Conservation (phyloP, 2,329 filamentous ascomycete genomes). For the Dendryphion nanum region DNA sequence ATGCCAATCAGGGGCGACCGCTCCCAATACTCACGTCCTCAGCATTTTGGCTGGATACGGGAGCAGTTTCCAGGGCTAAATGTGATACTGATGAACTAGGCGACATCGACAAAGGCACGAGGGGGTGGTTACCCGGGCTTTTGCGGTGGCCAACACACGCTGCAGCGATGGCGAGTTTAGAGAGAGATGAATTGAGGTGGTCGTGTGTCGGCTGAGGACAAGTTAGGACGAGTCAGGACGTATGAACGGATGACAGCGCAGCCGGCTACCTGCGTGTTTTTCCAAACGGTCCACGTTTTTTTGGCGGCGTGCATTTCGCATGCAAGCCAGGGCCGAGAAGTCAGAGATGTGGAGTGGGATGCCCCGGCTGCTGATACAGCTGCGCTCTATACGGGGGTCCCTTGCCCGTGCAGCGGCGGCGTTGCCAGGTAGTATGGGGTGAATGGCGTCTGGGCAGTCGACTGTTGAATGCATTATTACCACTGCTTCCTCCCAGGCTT, state of each 20-base stretch:
- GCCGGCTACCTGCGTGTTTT: slow-evolving; percentile 29
- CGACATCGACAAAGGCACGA: no score
- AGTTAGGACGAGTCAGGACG: slow-evolving; percentile 22
- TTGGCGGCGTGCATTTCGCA: slow-evolving; percentile 32
- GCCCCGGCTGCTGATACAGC: slow-evolving; percentile 36
- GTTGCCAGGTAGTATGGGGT: slow-evolving; percentile 38
- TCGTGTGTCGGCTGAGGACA: slow-evolving; percentile 23
- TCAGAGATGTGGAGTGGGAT: slow-evolving; percentile 30
- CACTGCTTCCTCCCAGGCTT: not conserved
- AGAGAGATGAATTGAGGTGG: slow-evolving; percentile 21
- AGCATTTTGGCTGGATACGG: slow-evolving; percentile 3
- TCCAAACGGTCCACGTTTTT: slow-evolving; percentile 39
- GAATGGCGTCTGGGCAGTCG: slow-evolving; percentile 36
- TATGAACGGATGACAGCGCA: slow-evolving; percentile 41
- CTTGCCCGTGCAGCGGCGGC: slow-evolving; percentile 31
- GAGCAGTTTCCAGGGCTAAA: slow-evolving; percentile 3
- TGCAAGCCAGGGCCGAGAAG: slow-evolving; percentile 29
- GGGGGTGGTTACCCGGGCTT: not conserved
- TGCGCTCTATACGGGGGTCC: slow-evolving; percentile 26
- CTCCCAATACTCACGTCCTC: slow-evolving; percentile 9
- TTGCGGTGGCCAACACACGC: no score
- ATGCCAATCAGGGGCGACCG: slow-evolving; percentile 27
- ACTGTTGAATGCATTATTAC: not conserved
- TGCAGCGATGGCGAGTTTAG: no score
- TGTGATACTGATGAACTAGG: no score